phyloP scores from a whole-genome alignment of 768 basidiomycete genomes.

The Strobilomyces confusus region DNA sequence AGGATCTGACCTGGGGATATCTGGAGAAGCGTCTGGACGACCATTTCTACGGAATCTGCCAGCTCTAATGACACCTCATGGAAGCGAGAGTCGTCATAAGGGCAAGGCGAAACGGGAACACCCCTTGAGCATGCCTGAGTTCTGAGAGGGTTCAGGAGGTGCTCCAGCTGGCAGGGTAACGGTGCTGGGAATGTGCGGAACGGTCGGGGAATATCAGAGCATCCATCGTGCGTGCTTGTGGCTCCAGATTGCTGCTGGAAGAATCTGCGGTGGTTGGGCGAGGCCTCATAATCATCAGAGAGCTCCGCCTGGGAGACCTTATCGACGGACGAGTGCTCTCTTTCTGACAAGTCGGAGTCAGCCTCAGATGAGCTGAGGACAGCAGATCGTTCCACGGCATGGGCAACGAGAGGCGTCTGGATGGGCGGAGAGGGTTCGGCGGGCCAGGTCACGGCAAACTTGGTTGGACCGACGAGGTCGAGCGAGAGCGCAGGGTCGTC shows the following conservation, averaged over 20 bases:
- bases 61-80: conserved; percentile 80
- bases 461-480: conserved; percentile 48
- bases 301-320: conserved; percentile 29
- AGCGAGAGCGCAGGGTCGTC: conserved; percentile 41
- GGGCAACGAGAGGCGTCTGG: conserved; percentile 28
- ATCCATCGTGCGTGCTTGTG: conserved; percentile 21
- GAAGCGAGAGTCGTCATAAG: conserved; percentile 35
- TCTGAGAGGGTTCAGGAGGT: conserved; percentile 67
- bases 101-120: conserved; percentile 17
- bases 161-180: conserved; percentile 71
- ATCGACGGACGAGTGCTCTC: conserved; percentile 32
- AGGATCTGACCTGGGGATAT: conserved; percentile 86
- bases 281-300: conserved; percentile 30
- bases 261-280: conserved; percentile 21
- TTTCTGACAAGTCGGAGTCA: conserved; percentile 50
- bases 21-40: conserved; percentile 88
- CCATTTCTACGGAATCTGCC: conserved; percentile 86
- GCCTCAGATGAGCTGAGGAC: conserved; percentile 48
- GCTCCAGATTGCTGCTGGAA: conserved; percentile 24
- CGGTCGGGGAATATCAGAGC: conserved; percentile 46
- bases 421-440: conserved; percentile 40
- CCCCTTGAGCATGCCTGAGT: conserved; percentile 11
- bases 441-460: conserved; percentile 60
- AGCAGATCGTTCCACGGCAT: conserved; percentile 36
- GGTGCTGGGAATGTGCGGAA: conserved; percentile 79